Evolutionary conservation across 2,329 filamentous ascomycete species (phyloP).

Genomic region (Lithohypha guttulata): DNA sequence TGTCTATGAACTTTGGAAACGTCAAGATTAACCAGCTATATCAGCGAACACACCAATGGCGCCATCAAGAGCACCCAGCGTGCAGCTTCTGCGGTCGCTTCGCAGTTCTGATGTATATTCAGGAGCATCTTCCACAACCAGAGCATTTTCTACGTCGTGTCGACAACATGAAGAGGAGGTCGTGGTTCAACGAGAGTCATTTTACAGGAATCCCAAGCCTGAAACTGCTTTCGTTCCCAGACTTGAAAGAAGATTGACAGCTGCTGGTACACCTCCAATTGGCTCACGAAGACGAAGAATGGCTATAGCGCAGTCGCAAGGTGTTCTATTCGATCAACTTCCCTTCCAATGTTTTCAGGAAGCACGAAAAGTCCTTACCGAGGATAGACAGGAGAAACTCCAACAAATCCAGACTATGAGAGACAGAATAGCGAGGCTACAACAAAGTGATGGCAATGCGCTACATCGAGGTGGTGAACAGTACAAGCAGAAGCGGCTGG

Average conservation of each 20-base stretch:
- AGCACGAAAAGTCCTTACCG: slow-evolving; percentile 69
- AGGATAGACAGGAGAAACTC: slow-evolving; percentile 73
- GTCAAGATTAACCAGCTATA: too few species aligned
- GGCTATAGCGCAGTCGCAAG: slow-evolving; percentile 52
- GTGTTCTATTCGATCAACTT: slow-evolving; percentile 81
- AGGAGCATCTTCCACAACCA: slow-evolving; percentile 1
- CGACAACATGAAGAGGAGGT: slow-evolving; percentile 23
- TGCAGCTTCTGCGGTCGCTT: slow-evolving; percentile 18
- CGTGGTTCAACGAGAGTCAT: slow-evolving; percentile 27
- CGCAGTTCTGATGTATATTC: slow-evolving; percentile 12
- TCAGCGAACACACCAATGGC: slow-evolving; percentile 12
- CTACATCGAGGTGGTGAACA: slow-evolving; percentile 49
- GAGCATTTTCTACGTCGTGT: slow-evolving; percentile 12
- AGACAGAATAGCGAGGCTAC: slow-evolving; percentile 56
- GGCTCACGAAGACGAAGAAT: slow-evolving; percentile 76
- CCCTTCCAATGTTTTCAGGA: slow-evolving; percentile 98
- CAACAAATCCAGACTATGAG: slow-evolving; percentile 57
- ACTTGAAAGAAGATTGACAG: slow-evolving; percentile 58
- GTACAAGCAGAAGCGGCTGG: slow-evolving; percentile 56
- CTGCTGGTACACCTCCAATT: slow-evolving; percentile 58
- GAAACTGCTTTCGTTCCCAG: slow-evolving; percentile 53
- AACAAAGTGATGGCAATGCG: slow-evolving; percentile 46
- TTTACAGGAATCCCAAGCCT: slow-evolving; percentile 45
- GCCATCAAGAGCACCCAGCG: slow-evolving; percentile 19
- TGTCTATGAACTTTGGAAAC: too few species aligned